Base-by-base conservation (phyloP, 2,329 filamentous ascomycete species). In the Penicillium sp. region DNA sequence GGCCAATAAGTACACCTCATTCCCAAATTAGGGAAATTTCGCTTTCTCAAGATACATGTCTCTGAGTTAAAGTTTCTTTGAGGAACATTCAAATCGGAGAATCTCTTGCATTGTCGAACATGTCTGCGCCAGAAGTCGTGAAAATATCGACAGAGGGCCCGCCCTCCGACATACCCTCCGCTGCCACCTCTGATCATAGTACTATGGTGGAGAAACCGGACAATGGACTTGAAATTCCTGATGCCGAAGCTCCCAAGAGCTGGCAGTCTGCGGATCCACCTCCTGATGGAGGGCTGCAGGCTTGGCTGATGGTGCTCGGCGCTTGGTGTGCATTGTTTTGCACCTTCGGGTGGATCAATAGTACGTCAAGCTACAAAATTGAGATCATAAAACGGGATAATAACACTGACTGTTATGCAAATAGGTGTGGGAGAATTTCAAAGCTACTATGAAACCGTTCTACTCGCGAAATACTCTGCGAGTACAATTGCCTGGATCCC, bases 401-500 rank as follows among this genome's bases (percentile, higher is more conserved):
- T 53, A 19, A 31, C 36, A 11, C 14, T 1, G 6, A 22, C 18
- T 41, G 9, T 51, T 5, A 46, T 35, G 39, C 9, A 59, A 58
- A 58, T 72, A 70, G 77, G 74, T 43, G 72, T 80, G 54, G 85
- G 84, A 7, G 75, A 82, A 14, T 87, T 87, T 63, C 83, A 87
- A 66, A 79, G 81, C 18, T 85, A 85, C 66, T 87, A 87, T 65
- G 73, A 84, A 60, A 76, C 71, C 2, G 70, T 78, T 6, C 76
- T 81, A 14, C 71, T 87, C 2, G 66, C 62, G 2, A 50, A 75
- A 1, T 84, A 84, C 61, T 81, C 82, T 0, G 65, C 82, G 0
- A 83, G 81, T 54, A 81, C 81, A 0, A 77, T 87, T 22, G 76
- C 84, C 11, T 87, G 85, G 85, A 86, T 87, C 40, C 79, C 83